Conservation (phyloP, 2,329 filamentous ascomycete species). For the Camillea tinctor region DNA sequence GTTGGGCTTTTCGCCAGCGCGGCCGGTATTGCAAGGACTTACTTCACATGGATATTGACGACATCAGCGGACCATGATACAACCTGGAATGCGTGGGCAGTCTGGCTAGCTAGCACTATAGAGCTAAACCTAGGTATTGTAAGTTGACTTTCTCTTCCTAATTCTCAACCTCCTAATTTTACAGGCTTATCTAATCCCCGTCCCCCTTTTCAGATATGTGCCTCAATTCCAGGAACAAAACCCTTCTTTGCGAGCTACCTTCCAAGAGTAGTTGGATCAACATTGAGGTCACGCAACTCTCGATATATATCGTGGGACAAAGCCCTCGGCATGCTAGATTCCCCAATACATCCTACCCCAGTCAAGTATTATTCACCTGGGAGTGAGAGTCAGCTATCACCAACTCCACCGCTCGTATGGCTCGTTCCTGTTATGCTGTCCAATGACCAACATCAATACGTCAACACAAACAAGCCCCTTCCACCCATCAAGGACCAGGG, state of each 20-base stretch:
- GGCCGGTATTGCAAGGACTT: slow-evolving; percentile 38
- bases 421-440: background rate
- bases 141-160: slow-evolving; percentile 12
- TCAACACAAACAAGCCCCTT: slow-evolving; percentile 32
- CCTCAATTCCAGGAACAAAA: slow-evolving; percentile 44
- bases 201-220: slow-evolving; percentile 36
- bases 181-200: background rate
- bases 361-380: background rate
- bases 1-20: slow-evolving; percentile 47
- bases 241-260: slow-evolving; percentile 42
- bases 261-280: slow-evolving; percentile 21
- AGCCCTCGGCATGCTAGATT: background rate
- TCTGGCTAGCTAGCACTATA: slow-evolving; percentile 36
- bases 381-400: background rate
- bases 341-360: background rate
- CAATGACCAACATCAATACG: background rate
- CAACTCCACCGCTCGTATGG: background rate
- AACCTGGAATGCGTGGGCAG: slow-evolving; percentile 37
- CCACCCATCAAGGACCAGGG: slow-evolving; percentile 20
- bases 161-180: background rate
- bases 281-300: slow-evolving; percentile 8
- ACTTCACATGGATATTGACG: slow-evolving; percentile 34
- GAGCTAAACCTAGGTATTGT: slow-evolving; percentile 46
- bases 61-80: slow-evolving; percentile 30
- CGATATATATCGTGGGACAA: slow-evolving; percentile 10